Evolutionary conservation across 2,329 filamentous ascomycete species (phyloP), one percentile per base, ranked within the genome.

Genomic region (Fusarium illudens): DNA sequence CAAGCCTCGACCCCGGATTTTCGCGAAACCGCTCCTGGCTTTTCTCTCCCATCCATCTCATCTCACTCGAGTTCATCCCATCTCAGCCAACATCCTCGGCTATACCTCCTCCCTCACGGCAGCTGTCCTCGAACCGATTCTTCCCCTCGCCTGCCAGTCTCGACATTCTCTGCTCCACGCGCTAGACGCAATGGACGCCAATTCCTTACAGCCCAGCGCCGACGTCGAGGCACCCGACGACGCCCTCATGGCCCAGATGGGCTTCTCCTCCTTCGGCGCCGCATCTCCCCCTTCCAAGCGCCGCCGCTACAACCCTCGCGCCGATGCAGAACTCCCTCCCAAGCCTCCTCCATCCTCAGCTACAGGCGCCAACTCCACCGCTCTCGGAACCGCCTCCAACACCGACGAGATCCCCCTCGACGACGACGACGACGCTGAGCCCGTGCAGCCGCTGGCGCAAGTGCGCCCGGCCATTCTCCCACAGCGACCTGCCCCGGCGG

Each of bases 181-280:
- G 13, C 32, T 4, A 22, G 11, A 11, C 33, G 17, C 44, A 54
- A 67, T 67, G 64, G 52, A 65, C 36, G 33, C 34, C 51, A 37
- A 64, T 7, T 25, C 48, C 6, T 17, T 48, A 25, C 44, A 30
- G 63, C 49, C 51, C 19, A 36, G 30, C 20, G 42, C 39, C 32
- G 62, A 61, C 20, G 51, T 54, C 36, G 67, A 65, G 13, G 19
- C 46, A n/a, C 27, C 30, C 50, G 58, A 73, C 55, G 63, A 86
- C 50, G 79, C 81, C 39, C 86, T 86, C 54, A 88, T 92, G 76
- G 89, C 89, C 20, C 85, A 86, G 39, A 84, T 94, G 89, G 92
- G 92, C 66, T 94, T 94, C 78, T 85, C 89, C 9, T 85, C 87
- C 60, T 94, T 94, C 74, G 91, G 91, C 68, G 78, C 80, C 10